These are phyloP conservation scores for Ceratobasidium sp. DNA, from an alignment of 1,284 basidiomycete genomes.

Conservation along the genomic window DNA sequence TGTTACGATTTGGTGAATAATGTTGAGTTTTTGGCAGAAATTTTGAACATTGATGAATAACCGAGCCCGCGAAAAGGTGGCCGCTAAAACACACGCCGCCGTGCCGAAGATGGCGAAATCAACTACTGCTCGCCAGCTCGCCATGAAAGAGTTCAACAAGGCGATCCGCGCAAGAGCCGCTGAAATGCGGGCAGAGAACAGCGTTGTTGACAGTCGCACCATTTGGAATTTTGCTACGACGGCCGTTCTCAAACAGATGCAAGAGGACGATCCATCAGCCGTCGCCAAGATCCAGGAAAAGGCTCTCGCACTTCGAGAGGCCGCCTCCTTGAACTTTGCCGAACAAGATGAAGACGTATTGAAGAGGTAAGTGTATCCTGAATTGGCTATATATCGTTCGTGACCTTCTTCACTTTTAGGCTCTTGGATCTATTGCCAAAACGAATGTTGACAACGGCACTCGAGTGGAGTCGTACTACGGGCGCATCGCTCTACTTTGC, in stretches of 20 bases:
- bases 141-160: neutral
- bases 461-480: neutral
- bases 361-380: neutral
- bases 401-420: neutral
- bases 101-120: neutral
- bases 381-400: neutral
- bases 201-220: neutral
- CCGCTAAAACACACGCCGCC: neutral
- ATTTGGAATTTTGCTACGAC: neutral
- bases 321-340: neutral
- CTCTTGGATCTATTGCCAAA: neutral
- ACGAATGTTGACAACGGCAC: neutral
- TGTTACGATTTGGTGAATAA: neutral
- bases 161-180: neutral
- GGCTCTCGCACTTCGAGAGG: neutral
- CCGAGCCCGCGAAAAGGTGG: too few relatives aligned
- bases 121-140: neutral
- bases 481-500: neutral
- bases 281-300: neutral
- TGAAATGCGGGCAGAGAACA: neutral
- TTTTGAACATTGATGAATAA: neutral
- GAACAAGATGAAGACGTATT: neutral
- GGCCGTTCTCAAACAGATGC: neutral
- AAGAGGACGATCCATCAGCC: neutral
- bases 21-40: neutral